phyloP scores from a whole-genome alignment of 2,329 filamentous ascomycete genomes.

The Trichoderma semiorbis region DNA sequence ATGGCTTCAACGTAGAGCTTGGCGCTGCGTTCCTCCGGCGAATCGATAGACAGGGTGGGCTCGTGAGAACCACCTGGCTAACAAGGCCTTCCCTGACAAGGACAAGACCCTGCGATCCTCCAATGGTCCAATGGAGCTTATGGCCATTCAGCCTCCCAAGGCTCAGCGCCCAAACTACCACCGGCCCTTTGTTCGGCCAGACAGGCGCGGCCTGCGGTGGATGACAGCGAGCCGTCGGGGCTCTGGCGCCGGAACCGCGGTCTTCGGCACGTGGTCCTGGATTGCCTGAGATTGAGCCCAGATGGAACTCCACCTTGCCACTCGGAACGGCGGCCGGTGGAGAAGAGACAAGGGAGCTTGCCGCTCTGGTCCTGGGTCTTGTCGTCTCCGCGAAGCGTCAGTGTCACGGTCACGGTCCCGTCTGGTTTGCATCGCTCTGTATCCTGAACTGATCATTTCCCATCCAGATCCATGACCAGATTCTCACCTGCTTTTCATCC shows the following conservation, averaged over 20 bases:
- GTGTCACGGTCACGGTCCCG: background rate
- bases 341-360: background rate
- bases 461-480: background rate
- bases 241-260: background rate
- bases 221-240: background rate
- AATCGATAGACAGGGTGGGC: conserved; percentile 26
- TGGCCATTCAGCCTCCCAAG: background rate
- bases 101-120: background rate
- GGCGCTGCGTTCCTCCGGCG: conserved; percentile 20
- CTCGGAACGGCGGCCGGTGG: conserved; percentile 7
- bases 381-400: background rate
- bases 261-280: conserved; percentile 5
- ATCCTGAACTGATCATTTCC: background rate
- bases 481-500: background rate
- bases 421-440: background rate
- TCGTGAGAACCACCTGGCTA: conserved; percentile 18
- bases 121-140: background rate
- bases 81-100: background rate
- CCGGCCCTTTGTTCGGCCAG: conserved; percentile 9
- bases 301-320: background rate
- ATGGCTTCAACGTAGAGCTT: background rate
- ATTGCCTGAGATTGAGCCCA: conserved; percentile 19
- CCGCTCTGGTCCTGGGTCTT: background rate
- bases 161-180: background rate
- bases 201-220: background rate